Percentiles rank a stretch among this genome's conserved stretches.
These are phyloP conservation scores for Agrocybe praecox DNA, from an alignment of 768 basidiomycete species.

Conservation along the genomic window DNA sequence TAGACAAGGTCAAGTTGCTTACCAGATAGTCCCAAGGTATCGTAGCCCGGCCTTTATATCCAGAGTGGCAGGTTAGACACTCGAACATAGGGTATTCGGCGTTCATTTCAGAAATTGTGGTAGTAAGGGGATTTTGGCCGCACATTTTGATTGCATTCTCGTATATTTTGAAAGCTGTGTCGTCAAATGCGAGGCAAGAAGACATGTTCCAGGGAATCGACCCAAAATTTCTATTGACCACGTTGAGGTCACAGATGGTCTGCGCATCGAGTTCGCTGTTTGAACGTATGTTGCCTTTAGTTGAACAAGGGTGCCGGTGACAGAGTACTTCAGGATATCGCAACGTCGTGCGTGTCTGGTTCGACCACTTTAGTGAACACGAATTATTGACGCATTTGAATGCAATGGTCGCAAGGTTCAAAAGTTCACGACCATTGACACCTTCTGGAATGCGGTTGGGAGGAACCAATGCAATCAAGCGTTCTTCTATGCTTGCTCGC, in stretches of 20 bases:
- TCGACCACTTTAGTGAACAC: neutral
- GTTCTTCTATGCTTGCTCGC: neutral
- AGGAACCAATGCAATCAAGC: constrained; percentile 4
- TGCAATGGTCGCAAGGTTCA: constrained; percentile 27
- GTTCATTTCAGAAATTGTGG: constrained; percentile 26
- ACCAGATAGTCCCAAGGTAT: constrained; percentile 17
- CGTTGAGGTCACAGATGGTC: no score
- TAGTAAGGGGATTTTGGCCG: constrained; percentile 24
- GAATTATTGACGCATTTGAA: constrained; percentile 17
- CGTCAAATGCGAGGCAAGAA: neutral
- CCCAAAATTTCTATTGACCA: no score
- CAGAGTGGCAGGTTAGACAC: constrained; percentile 14
- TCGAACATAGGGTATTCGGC: constrained; percentile 17
- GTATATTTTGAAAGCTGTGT: neutral
- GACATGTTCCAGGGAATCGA: constrained; percentile 7
- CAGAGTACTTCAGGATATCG: constrained; percentile 9
- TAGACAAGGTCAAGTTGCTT: neutral
- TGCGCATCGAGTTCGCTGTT: no score
- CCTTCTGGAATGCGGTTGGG: neutral
- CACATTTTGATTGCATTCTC: constrained; percentile 16
- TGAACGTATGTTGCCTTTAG: neutral
- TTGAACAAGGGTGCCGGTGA: neutral
- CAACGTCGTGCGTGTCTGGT: neutral
- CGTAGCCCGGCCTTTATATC: constrained; percentile 7
- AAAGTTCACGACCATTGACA: constrained; percentile 4